Percentiles rank a stretch among this genome's conserved stretches.
Conservation (phyloP, 345 rosid species). For the Kandelia obovata region DNA sequence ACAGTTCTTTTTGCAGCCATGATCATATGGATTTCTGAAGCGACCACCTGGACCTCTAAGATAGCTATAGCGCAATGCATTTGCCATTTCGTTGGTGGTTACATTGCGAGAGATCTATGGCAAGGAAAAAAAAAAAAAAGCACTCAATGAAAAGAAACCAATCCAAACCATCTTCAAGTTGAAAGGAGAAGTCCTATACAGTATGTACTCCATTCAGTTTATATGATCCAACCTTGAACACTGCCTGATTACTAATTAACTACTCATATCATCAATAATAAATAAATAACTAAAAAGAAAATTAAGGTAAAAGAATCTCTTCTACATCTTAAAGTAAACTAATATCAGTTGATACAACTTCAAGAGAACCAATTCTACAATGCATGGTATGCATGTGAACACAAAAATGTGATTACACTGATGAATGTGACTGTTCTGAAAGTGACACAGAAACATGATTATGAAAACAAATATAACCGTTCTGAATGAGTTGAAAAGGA, state of each 20-base stretch:
- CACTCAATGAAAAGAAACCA: too few relatives aligned
- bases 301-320: not conserved
- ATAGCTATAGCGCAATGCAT: constrained; percentile 82
- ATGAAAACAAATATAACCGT: not conserved
- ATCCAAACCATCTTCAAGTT: too few relatives aligned
- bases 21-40: constrained; percentile 92
- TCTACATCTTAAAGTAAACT: too few relatives aligned
- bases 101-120: constrained; percentile 79
- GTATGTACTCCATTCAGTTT: too few relatives aligned
- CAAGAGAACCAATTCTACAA: too few relatives aligned
- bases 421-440: too few relatives aligned
- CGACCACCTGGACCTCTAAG: constrained; percentile 82
- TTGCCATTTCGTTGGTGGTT: constrained; percentile 96
- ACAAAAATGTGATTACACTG: too few relatives aligned
- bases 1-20: constrained; percentile 75
- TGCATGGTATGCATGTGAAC: too few relatives aligned
- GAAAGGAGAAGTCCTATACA: too few relatives aligned
- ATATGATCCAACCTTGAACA: not conserved
- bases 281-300: not conserved
- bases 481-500: not conserved
- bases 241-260: too few relatives aligned
- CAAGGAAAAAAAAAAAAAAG: not conserved
- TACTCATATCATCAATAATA: not conserved
- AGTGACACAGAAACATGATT: too few relatives aligned
- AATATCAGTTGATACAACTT: too few relatives aligned